A percentile compares a stretch with the other conserved stretches of the same genome.
Conservation (phyloP, 495 filamentous ascomycete species). For the Daldinia caldariorum region DNA sequence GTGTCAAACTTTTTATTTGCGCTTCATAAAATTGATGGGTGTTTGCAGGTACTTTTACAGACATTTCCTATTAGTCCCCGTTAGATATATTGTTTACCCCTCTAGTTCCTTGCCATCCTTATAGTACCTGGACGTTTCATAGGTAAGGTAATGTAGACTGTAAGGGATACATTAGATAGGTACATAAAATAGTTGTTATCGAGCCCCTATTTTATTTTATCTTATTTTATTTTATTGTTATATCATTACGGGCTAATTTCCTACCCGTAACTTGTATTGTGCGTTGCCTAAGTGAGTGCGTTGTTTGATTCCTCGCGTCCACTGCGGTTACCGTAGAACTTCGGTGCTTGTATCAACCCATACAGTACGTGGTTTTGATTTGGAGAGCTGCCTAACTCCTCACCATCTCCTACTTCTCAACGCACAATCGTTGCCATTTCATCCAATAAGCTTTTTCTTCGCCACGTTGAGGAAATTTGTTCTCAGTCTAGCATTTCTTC, state of each 20-base stretch:
- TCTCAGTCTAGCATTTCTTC: neutral
- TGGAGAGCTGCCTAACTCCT: neutral
- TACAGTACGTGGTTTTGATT: neutral
- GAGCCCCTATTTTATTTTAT: neutral
- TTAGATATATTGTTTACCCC: neutral
- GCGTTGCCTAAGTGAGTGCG: too few species aligned
- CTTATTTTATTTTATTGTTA: too few species aligned
- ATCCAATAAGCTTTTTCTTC: neutral
- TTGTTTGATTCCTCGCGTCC: too few species aligned
- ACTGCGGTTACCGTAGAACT: neutral
- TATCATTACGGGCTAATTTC: too few species aligned
- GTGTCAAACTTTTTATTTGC: too few species aligned
- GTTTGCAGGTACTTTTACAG: neutral
- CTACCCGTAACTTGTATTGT: too few species aligned
- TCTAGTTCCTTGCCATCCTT: neutral
- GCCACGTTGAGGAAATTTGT: neutral
- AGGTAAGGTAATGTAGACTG: neutral
- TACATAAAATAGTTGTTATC: neutral
- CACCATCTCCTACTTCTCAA: neutral
- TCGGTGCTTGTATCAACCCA: neutral
- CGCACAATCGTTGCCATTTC: neutral
- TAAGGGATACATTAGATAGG: too few species aligned
- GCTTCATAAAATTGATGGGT: too few species aligned
- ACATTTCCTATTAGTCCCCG: neutral
- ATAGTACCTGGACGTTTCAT: neutral